Base-by-base conservation (phyloP, 306 rosid species). In the Citrullus mucosospermus region DNA sequence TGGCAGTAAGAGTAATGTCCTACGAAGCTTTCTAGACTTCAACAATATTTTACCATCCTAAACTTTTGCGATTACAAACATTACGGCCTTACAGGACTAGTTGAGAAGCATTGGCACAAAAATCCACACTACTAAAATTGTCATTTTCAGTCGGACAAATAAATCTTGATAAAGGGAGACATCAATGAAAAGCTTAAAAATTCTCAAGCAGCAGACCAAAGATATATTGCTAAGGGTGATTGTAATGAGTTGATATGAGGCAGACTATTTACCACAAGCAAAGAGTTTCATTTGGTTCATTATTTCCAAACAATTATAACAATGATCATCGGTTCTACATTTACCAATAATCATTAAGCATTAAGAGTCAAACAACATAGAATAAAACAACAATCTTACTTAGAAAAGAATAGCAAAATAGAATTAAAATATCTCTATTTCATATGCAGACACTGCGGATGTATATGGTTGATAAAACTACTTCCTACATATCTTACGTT, bases 401-500 rank as follows among this genome's bases (percentile, higher is more conserved):
- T 20, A 69, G 67, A 2, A n/a, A 43, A 41, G 10, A 5, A n/a
- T 22, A 44, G 56, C n/a, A 75, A 41, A 9, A 75, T 51, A 44
- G 9, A 9, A 44, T 44, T 69, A 51, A 66, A n/a, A 36, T 17
- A 25, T n/a, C 25, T 69, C 75, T 48, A 48, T 28, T 34, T 70
- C 20, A 46, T 20, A 70, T 70, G 76, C 57, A 70, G 76, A 70
- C 38, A 44, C 8, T 2, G 57, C 14, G 38, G 12, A 12, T 20
- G 13, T 15, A 48, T 13, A 70, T 22, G 58, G 67, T 56, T 38
- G 32, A 43, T 77, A 32, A 18, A 46, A 71, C 36, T 25, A 63
- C 12, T 10, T 15, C 44, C 57, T 48, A 69, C 34, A 72, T 68
- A 83, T 85, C 96, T 96, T 83, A 96, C 99, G 98, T 96, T 91